These are phyloP conservation scores for Loxodes magnus DNA, from an alignment of 73 alveolate genomes.

Conservation along the genomic window DNA sequence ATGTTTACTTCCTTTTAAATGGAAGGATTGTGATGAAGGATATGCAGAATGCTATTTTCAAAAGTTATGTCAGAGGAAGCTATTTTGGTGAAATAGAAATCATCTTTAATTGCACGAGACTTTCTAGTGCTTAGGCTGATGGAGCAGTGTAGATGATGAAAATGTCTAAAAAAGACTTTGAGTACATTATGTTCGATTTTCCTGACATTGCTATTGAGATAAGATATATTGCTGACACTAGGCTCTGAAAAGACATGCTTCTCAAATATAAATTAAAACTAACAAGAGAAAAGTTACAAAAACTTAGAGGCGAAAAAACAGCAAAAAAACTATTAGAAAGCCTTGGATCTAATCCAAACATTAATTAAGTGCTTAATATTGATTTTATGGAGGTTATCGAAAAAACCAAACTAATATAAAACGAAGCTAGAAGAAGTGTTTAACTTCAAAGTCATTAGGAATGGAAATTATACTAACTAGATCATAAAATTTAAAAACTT, in stretches of 20 bases:
- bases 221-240: background rate
- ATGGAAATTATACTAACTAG: too few species aligned
- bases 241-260: background rate
- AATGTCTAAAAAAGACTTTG: conserved; percentile 6
- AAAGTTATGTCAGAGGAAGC: conserved; percentile 3
- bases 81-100: conserved; percentile 14
- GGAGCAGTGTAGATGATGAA: conserved; percentile 5
- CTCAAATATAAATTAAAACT: conserved; percentile 2
- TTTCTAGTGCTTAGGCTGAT: background rate
- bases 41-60: background rate
- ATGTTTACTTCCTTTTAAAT: conserved; percentile 26
- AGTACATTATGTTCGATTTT: background rate
- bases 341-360: too few species aligned
- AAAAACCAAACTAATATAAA: too few species aligned
- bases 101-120: background rate
- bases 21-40: conserved; percentile 26
- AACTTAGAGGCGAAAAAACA: too few species aligned
- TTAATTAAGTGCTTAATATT: too few species aligned
- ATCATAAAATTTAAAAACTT: too few species aligned
- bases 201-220: background rate
- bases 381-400: too few species aligned
- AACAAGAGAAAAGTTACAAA: conserved; percentile 20
- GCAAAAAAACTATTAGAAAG: too few species aligned
- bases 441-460: too few species aligned
- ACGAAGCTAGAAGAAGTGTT: too few species aligned